Base-by-base conservation (phyloP, 2,329 filamentous ascomycete genomes). In the Trichoderma sp. region DNA sequence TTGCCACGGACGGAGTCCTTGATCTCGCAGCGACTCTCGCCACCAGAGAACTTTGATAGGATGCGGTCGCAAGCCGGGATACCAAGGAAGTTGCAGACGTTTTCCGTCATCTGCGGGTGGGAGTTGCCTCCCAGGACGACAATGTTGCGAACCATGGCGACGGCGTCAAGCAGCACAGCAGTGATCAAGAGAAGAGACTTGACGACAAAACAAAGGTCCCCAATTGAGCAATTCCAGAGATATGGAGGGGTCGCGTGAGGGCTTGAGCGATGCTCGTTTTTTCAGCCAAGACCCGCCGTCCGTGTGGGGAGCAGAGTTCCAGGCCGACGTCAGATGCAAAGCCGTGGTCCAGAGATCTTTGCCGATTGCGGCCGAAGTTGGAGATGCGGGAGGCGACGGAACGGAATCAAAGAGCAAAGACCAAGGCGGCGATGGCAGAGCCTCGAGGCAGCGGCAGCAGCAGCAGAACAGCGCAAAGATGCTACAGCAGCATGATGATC, bases 1-100 rank as follows among this genome's bases (percentile, higher is more conserved):
- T 99, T 99, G 80, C 94, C 97, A 80, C 97, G 93, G 69, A 99
- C 97, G 16, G 95, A 98, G 85, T 99, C 97, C 84, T 95, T 91
- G 82, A 99, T 97, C 85, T 98, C 97, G 78, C 97, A 96, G 74
- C 96, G 92, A 79, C 94, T 97, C 87, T 98, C 97, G 79, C 97
- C 97, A 71, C 97, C 95, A 38, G 95, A 94, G 87, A 99, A 99
- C 86, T 98, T 98, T 82, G 89, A 91, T 67, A 98, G 91, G 77
- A 95, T 91, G 79, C 96, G 93, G 82, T 95, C 93, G 80, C 95
- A 94, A 24, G 91, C 88, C n/a, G 95, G 93, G 73, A 99, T 92
- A 80, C 95, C 94, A 76, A 99, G 92, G 79, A 95, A 93, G 80
- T 93, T 93, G 89, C 94, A 97, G 82, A 99, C 94, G 77, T 89